A percentile compares a stretch with the other conserved stretches of the same genome.
phyloP scores from a whole-genome alignment of 768 basidiomycete genomes.

The Royoungia palumana region DNA sequence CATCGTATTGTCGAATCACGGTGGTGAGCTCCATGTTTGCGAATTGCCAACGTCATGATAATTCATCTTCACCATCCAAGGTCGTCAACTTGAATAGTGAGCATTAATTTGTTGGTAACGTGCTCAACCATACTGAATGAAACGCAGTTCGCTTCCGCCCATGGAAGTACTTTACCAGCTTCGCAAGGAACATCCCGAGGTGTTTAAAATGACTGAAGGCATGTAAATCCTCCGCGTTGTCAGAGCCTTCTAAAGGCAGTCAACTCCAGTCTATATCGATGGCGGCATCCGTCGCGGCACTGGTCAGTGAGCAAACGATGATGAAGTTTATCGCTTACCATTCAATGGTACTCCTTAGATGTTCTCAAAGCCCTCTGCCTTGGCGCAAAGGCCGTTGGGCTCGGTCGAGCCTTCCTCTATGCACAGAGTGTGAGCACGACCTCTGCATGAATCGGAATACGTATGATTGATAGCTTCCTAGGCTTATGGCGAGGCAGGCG shows the following conservation, averaged over 20 bases:
- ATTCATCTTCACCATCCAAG: slow-evolving; percentile 24
- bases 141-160: slow-evolving; percentile 64
- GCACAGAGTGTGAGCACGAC: slow-evolving; percentile 64
- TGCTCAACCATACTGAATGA: slow-evolving; percentile 11
- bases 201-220: slow-evolving; percentile 73
- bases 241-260: slow-evolving; percentile 4
- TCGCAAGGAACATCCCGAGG: slow-evolving; percentile 67
- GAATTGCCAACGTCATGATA: neutral
- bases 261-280: slow-evolving; percentile 72
- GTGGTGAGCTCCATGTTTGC: slow-evolving; percentile 45
- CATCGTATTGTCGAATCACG: slow-evolving; percentile 89
- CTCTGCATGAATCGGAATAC: neutral
- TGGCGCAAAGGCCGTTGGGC: slow-evolving; percentile 81
- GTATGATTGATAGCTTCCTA: slow-evolving; percentile 26
- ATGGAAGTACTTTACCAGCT: slow-evolving; percentile 76
- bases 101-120: slow-evolving; percentile 17
- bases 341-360: slow-evolving; percentile 39
- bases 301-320: slow-evolving; percentile 37
- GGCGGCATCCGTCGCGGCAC: slow-evolving; percentile 76
- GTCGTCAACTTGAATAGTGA: slow-evolving; percentile 80
- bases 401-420: slow-evolving; percentile 84
- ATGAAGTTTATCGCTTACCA: neutral
- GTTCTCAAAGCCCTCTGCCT: slow-evolving; percentile 88
- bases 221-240: slow-evolving; percentile 3
- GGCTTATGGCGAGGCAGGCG: slow-evolving; percentile 76